Conservation (phyloP, 352 stramenopile species). For the Phytophthora palmivora region DNA sequence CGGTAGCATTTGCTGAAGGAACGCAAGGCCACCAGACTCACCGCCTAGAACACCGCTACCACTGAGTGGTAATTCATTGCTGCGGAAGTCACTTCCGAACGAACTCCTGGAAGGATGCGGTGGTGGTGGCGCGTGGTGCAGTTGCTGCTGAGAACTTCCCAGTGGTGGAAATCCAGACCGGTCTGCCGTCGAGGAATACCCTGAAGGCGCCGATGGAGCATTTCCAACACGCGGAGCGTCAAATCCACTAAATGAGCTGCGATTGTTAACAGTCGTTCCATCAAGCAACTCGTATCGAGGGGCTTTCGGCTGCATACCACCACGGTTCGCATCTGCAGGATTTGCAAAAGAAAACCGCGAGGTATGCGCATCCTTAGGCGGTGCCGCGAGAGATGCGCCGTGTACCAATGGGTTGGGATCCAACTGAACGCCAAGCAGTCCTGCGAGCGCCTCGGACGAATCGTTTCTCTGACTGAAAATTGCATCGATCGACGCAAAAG, state of each 20-base stretch:
- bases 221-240: constrained; percentile 19
- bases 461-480: constrained; percentile 84
- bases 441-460: constrained; percentile 74
- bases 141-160: constrained; percentile 36
- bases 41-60: constrained; percentile 16
- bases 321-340: constrained; percentile 34
- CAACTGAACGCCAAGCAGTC: constrained; percentile 68
- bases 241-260: constrained; percentile 37
- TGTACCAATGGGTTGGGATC: constrained; percentile 53
- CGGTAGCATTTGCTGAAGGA: constrained; percentile 88
- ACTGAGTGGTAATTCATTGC: constrained; percentile 27
- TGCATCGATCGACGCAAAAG: constrained; percentile 85
- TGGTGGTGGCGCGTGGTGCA: constrained; percentile 32
- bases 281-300: constrained; percentile 42
- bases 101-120: constrained; percentile 35
- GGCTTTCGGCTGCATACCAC: constrained; percentile 9
- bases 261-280: constrained; percentile 39
- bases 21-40: constrained; percentile 58
- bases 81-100: constrained; percentile 43
- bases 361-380: constrained; percentile 50
- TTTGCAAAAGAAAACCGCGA: constrained; percentile 89
- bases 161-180: constrained; percentile 52
- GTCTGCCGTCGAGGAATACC: constrained; percentile 41
- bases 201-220: constrained; percentile 26
- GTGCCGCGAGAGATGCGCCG: constrained; percentile 32